Base-by-base conservation (phyloP, 78 protist genomes). In the Tieghemostelium lacteum region DNA sequence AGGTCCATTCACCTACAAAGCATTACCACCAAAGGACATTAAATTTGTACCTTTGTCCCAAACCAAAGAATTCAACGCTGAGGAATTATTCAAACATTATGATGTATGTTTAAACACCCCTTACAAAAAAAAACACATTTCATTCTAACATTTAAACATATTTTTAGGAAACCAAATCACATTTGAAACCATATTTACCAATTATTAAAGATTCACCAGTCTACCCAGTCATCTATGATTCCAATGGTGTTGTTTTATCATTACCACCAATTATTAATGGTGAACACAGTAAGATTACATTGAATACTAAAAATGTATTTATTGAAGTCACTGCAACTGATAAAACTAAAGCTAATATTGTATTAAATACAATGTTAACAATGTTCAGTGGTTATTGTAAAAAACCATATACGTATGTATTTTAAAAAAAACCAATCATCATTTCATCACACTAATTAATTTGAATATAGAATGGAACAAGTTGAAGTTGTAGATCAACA, bases 231-330 rank as follows among this genome's bases (percentile, higher is more conserved):
- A 87, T 98, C 70, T 91, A 85, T 71, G 99, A 99, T 95, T 17
- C 94, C 28, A 76, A 89, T 19, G 86, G 92, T 42, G 42, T 34
- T 4, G 95, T 99, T 29, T 58, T 97, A 37, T 98, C 99, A 45
- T 75, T 99, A 61, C 99, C 99, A 24, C 99, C 99, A 36, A 98
- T 99, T 65, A 99, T 99, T 94, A 99, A 99, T 92, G 95, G 99
- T 33, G 96, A 97, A 36, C 98, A 97, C 92, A 97, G 99, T 54
- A 97, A 98, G 77, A 96, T 97, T 72, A 73, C 72, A 19, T 77
- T 97, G 29, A 36, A 89, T 36, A 97, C 99, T n/a, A 86, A 93
- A 71, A 96, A 99, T 85, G 98, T 99, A 54, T 95, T 99, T 67
- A 97, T 99, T 74, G 99, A 99, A 73, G 94, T 98, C 95, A 99